Evolutionary conservation across 139 green algal genomes (phyloP), one percentile per base, ranked within the genome.

Genomic region (Chlorella sp.): DNA sequence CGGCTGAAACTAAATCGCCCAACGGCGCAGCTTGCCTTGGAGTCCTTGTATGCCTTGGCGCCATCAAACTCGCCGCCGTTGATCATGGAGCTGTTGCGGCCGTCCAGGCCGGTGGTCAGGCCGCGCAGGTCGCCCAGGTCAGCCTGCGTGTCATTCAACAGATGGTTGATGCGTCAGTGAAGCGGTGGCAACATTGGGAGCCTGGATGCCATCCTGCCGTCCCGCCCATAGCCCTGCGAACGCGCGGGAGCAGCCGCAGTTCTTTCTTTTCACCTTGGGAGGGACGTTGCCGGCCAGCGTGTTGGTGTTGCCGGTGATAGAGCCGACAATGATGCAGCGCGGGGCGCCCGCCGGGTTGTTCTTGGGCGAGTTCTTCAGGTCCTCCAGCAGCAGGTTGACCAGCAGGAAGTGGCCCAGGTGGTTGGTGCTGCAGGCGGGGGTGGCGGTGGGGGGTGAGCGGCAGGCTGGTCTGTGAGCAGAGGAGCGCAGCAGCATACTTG

Each of bases 21-120:
- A 74, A 23, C 60, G 23, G 23, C 70, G 13, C 4, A 56, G 30
- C 39, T 25, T 68, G 95, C 92, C 93, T 99, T 99, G 84, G 90
- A 93, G 90, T 99, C 96, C 91, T 99, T 99, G 95, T 99, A 99
- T 15, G 96, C 96, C 92, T 99, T 99, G 86, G 96, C 93, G 76
- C 95, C 96, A 88, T 98, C 91, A 86, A 97, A 99, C 68, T 96
- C 92, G 21, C 87, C 87, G 73, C 92, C 94, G 87, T 99, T 92
- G 78, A 98, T 97, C 96, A 98, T 98, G 86, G 84, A 73, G 28
- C 83, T 83, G 65, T 85, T 72, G 47, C 88, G 57, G 62, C 78
- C 86, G 17, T 67, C 74, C 26, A 91, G 65, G 71, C 91, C 91
- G 3, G 32, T 70, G 15, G 83, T 87, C 60, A 99, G 89, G 65